phyloP scores from a whole-genome alignment of 306 rosid genomes.

The Acacia melanoxylon region DNA sequence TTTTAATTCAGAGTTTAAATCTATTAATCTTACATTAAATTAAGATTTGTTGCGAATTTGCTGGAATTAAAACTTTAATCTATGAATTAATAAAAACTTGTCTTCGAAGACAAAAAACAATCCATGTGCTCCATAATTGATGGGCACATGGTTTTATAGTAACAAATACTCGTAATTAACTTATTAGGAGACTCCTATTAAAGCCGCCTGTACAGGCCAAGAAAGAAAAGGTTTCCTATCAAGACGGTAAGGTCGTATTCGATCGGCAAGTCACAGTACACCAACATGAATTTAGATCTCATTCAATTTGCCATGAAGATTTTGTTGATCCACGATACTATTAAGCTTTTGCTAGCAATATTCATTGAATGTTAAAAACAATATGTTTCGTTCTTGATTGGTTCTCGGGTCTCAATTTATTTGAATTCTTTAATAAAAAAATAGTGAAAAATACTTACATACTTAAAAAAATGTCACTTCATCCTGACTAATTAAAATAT shows the following conservation, averaged over 20 bases:
- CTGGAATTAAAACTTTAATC: background rate
- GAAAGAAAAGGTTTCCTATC: background rate
- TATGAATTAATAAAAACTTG: background rate
- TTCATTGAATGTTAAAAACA: background rate
- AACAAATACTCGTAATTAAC: no score
- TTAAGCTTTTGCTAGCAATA: background rate
- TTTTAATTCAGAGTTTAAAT: background rate
- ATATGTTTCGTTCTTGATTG: no score
- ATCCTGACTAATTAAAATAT: no score
- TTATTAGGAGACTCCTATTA: background rate
- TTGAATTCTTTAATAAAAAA: no score
- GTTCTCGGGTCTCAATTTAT: background rate
- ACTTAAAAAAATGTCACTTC: accelerated
- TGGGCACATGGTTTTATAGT: background rate
- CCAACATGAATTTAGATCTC: background rate
- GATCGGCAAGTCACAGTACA: background rate
- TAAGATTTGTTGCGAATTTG: background rate
- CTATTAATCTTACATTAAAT: background rate
- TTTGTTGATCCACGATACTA: background rate
- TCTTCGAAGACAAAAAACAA: background rate
- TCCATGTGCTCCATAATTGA: background rate
- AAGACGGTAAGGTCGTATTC: background rate
- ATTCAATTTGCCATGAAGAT: no score
- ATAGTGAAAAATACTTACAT: no score
- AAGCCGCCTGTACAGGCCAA: background rate